A percentile compares a stretch with the other conserved stretches of the same genome.
Conservation (phyloP, 768 basidiomycete species). For the Tulasnella sp. region DNA sequence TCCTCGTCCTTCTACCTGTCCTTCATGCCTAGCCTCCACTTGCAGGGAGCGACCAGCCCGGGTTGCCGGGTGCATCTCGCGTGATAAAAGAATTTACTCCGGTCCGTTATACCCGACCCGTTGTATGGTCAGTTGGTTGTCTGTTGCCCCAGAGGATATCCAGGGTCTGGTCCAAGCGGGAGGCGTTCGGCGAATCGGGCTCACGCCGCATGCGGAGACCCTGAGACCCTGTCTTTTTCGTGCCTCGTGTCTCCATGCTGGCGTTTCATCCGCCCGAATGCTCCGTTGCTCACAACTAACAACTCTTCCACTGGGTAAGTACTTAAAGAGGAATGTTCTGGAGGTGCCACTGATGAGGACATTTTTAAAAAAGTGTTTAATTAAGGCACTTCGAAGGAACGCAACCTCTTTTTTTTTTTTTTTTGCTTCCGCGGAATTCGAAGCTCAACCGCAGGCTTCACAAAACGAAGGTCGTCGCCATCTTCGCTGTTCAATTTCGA, state of each 20-base stretch:
- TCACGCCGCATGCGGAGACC: background rate
- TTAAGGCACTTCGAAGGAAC: background rate
- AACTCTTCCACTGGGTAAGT: background rate
- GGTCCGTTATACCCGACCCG: too few relatives aligned
- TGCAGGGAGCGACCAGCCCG: too few relatives aligned
- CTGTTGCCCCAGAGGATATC: too few relatives aligned
- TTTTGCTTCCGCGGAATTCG: background rate
- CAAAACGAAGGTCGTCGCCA: background rate
- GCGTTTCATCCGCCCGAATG: background rate
- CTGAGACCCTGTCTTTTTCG: background rate
- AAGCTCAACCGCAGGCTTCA: background rate
- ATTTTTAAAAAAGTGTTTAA: background rate
- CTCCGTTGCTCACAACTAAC: background rate
- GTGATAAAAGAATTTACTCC: too few relatives aligned
- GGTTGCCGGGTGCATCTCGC: too few relatives aligned
- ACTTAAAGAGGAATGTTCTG: background rate
- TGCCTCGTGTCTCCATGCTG: background rate
- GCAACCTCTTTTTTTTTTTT: too few relatives aligned
- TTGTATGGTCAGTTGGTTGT: too few relatives aligned
- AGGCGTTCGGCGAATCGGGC: background rate
- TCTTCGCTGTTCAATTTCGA: background rate
- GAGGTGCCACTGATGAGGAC: background rate
- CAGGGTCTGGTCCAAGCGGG: too few relatives aligned
- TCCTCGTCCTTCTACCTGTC: too few relatives aligned
- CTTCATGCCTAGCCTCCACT: too few relatives aligned